Evolutionary conservation across 805 yeast species (phyloP).

Genomic region (Starmera dryadoides): DNA sequence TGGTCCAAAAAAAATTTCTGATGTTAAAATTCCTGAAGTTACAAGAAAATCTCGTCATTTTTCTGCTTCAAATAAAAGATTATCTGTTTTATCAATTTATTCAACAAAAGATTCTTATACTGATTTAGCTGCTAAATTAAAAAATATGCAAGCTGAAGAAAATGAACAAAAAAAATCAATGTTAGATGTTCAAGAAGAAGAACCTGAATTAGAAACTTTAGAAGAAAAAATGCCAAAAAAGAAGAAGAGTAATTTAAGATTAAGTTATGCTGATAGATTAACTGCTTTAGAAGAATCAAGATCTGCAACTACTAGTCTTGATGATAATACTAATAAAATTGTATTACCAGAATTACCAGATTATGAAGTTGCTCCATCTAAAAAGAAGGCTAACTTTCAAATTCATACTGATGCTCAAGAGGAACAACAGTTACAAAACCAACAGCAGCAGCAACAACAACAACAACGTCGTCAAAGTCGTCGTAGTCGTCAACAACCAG

Average conservation of each 20-base stretch:
- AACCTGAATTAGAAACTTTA: slow-evolving; percentile 18
- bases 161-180: slow-evolving; percentile 16
- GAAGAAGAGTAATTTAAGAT: slow-evolving; percentile 19
- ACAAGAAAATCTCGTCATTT: slow-evolving; percentile 61
- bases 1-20: slow-evolving; percentile 48
- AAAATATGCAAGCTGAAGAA: slow-evolving; percentile 12
- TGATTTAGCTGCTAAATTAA: slow-evolving; percentile 42
- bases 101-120: slow-evolving; percentile 61
- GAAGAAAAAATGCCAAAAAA: slow-evolving; percentile 5
- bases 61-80: slow-evolving; percentile 55
- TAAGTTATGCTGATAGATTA: slow-evolving; percentile 33
- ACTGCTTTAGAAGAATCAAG: slow-evolving; percentile 12
- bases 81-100: slow-evolving; percentile 65
- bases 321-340: slow-evolving; percentile 3
- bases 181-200: slow-evolving; percentile 22
- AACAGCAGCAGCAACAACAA: background rate
- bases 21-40: slow-evolving; percentile 62
- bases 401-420: slow-evolving; percentile 7
- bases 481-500: too few relatives aligned
- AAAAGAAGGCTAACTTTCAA: slow-evolving; percentile 26
- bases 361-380: slow-evolving; percentile 3
- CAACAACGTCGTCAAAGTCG: too few relatives aligned
- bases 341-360: slow-evolving; percentile 20
- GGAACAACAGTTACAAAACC: too few relatives aligned
- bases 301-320: slow-evolving; percentile 1